These are phyloP conservation scores for Chernovozyma sophiae-reginae DNA, from an alignment of 1,139 yeast genomes.

Conservation along the genomic window DNA sequence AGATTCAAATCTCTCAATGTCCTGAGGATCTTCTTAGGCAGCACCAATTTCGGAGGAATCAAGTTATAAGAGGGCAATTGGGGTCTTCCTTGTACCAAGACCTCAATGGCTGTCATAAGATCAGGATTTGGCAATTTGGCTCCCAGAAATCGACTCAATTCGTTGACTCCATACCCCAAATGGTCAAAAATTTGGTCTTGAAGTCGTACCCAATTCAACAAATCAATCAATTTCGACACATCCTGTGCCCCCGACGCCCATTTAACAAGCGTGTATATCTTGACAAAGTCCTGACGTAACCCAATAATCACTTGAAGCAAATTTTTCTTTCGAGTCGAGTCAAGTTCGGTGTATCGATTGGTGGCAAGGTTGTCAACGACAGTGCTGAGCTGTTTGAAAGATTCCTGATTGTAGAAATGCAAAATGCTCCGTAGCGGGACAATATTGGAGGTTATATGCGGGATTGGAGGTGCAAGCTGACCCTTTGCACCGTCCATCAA, in stretches of 20 bases:
- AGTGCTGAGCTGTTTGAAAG: slow-evolving; percentile 61
- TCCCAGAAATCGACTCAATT: slow-evolving; percentile 63
- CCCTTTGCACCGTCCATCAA: not conserved
- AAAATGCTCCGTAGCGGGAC: slow-evolving; percentile 59
- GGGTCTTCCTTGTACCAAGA: slow-evolving; percentile 74
- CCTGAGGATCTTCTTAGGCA: slow-evolving; percentile 54
- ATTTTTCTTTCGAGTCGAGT: slow-evolving; percentile 59
- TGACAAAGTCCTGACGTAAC: slow-evolving; percentile 76
- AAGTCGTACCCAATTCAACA: slow-evolving; percentile 74
- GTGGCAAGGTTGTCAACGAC: slow-evolving; percentile 54
- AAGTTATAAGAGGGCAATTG: slow-evolving; percentile 65
- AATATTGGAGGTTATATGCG: slow-evolving; percentile 74
- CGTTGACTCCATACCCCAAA: slow-evolving; percentile 45
- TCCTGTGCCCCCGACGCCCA: slow-evolving; percentile 79
- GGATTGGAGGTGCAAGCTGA: slow-evolving; percentile 42
- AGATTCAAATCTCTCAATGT: slow-evolving; percentile 71
- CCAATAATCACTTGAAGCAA: slow-evolving; percentile 65
- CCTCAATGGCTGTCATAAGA: slow-evolving; percentile 80
- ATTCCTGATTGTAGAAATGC: slow-evolving; percentile 56
- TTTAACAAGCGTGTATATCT: slow-evolving; percentile 77
- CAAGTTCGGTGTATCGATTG: slow-evolving; percentile 37
- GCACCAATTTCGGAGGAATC: slow-evolving; percentile 46
- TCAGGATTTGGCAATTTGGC: slow-evolving; percentile 93
- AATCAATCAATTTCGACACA: slow-evolving; percentile 71
- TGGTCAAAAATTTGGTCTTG: slow-evolving; percentile 76